These are phyloP conservation scores for Eutypa lata DNA, from an alignment of 2,329 filamentous ascomycete species.

Conservation along the genomic window DNA sequence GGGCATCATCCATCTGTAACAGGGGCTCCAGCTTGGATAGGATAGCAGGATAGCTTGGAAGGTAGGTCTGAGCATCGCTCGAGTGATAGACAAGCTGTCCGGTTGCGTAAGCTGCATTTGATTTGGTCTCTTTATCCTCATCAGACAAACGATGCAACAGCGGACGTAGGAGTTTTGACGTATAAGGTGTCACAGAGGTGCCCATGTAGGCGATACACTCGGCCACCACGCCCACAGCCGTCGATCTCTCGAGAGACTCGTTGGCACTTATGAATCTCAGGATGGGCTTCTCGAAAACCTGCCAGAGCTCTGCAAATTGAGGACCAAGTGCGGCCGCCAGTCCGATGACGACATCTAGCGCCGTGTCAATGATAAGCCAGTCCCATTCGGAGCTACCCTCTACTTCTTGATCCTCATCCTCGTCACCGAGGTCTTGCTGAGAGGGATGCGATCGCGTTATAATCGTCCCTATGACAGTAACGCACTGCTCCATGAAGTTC, in stretches of 20 bases:
- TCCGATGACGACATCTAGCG: constrained; percentile 84
- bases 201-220: constrained; percentile 88
- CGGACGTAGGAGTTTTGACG: constrained; percentile 70
- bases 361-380: constrained; percentile 94
- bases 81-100: constrained; percentile 84
- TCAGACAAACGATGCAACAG: constrained; percentile 84
- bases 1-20: constrained; percentile 71
- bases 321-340: constrained; percentile 78
- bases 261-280: constrained; percentile 83
- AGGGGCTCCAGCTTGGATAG: constrained; percentile 84
- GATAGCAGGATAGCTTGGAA: constrained; percentile 73
- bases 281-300: constrained; percentile 90
- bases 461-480: constrained; percentile 72
- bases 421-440: constrained; percentile 83
- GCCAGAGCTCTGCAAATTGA: constrained; percentile 85
- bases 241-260: constrained; percentile 83
- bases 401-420: constrained; percentile 71
- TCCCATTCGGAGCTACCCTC: constrained; percentile 89
- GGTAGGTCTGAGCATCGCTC: constrained; percentile 67
- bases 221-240: constrained; percentile 86
- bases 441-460: constrained; percentile 89
- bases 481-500: constrained; percentile 70
- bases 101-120: constrained; percentile 88
- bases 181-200: constrained; percentile 76
- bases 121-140: constrained; percentile 87